Evolutionary conservation across 768 basidiomycete genomes (phyloP).

Genomic region (Austroboletus eburneus): DNA sequence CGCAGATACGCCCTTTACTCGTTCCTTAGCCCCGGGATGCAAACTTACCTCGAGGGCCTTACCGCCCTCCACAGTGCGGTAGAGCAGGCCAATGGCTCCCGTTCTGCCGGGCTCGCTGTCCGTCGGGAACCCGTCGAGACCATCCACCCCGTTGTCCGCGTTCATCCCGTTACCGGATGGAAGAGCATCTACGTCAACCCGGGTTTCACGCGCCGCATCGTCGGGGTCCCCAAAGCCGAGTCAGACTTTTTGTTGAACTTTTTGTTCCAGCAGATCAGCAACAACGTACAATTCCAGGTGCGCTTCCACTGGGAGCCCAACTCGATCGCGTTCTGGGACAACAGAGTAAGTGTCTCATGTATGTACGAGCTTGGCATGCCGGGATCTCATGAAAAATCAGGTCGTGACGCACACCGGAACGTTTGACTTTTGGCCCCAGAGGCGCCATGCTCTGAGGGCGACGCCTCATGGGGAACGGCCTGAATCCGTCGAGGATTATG

Average conservation of each 20-base stretch:
- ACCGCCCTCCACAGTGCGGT: slow-evolving; percentile 73
- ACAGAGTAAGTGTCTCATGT: slow-evolving; percentile 49
- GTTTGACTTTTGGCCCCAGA: slow-evolving; percentile 78
- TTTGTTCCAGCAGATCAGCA: slow-evolving; percentile 66
- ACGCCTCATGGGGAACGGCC: slow-evolving; percentile 82
- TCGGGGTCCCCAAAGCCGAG: slow-evolving; percentile 77
- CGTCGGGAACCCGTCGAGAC: slow-evolving; percentile 66
- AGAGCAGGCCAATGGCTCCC: slow-evolving; percentile 72
- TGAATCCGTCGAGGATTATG: slow-evolving; percentile 70
- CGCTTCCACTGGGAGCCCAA: slow-evolving; percentile 75
- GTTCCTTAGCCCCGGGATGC: slow-evolving; percentile 68
- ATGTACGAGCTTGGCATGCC: neutral
- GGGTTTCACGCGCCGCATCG: slow-evolving; percentile 75
- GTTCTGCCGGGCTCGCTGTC: slow-evolving; percentile 64
- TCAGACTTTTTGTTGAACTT: slow-evolving; percentile 70
- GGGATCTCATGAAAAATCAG: slow-evolving; percentile 29
- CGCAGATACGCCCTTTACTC: slow-evolving; percentile 79
- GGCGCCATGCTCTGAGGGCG: slow-evolving; percentile 73
- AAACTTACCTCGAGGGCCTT: slow-evolving; percentile 71
- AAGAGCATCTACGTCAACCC: slow-evolving; percentile 83
- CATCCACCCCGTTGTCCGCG: slow-evolving; percentile 77
- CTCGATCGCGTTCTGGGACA: slow-evolving; percentile 85
- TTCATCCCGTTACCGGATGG: slow-evolving; percentile 82
- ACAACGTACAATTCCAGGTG: slow-evolving; percentile 70
- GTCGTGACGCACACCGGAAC: slow-evolving; percentile 74